Conservation (phyloP, 345 rosid genomes). For the Euphorbia lathyris region DNA sequence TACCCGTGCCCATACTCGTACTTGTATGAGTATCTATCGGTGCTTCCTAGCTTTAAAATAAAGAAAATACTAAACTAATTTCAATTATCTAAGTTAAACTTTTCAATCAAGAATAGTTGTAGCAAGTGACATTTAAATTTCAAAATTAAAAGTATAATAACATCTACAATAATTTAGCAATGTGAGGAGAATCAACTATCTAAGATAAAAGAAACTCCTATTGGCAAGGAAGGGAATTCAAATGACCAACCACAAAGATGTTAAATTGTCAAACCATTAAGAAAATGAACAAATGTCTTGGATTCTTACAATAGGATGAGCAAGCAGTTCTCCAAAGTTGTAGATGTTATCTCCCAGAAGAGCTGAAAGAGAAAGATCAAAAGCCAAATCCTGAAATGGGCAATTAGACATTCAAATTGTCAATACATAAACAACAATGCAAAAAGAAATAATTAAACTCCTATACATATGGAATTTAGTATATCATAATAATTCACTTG, state of each 20-base stretch:
- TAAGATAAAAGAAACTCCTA: neutral
- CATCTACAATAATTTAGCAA: neutral
- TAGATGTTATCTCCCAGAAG: slow-evolving; percentile 96
- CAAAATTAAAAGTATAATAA: neutral
- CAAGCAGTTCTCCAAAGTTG: slow-evolving; percentile 97
- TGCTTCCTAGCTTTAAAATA: too few species aligned
- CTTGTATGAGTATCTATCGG: too few species aligned
- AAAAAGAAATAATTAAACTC: neutral
- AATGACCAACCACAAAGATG: neutral
- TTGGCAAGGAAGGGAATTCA: neutral
- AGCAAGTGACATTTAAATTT: neutral
- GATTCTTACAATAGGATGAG: slow-evolving; percentile 96
- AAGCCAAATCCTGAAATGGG: slow-evolving; percentile 81
- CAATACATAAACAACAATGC: neutral
- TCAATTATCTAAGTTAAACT: neutral
- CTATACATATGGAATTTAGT: neutral
- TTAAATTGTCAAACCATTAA: neutral
- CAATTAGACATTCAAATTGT: neutral
- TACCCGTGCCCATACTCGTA: too few species aligned
- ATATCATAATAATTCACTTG: neutral
- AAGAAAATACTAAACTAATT: too few species aligned
- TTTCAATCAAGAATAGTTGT: neutral
- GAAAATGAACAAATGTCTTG: neutral
- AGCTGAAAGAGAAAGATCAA: slow-evolving; percentile 95
- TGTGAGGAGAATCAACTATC: neutral